phyloP scores from a whole-genome alignment of 139 green algal genomes.

The Chlorella sorokiniana region DNA sequence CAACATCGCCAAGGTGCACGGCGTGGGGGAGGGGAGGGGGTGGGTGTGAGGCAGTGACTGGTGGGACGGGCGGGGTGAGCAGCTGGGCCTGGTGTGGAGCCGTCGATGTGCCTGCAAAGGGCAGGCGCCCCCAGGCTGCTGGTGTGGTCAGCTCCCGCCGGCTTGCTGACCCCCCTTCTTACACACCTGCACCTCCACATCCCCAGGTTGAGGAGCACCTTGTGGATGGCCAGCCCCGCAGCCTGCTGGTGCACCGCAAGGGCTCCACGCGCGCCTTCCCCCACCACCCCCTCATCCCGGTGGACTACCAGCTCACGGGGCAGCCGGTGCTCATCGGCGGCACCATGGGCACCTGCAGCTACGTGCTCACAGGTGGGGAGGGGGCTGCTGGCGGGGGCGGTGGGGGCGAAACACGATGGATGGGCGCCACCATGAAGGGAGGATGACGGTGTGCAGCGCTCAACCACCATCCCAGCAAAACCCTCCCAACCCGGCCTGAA shows the following conservation, averaged over 20 bases:
- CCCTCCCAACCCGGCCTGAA: neutral
- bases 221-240: slow-evolving; percentile 75
- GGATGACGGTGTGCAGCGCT: neutral
- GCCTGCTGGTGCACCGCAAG: slow-evolving; percentile 91
- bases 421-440: neutral
- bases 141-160: neutral
- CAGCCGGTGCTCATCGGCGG: slow-evolving; percentile 91
- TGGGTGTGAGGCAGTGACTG: neutral
- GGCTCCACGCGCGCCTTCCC: slow-evolving; percentile 88
- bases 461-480: neutral
- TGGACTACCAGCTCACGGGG: slow-evolving; percentile 89
- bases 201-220: slow-evolving; percentile 84
- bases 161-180: neutral
- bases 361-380: slow-evolving; percentile 82
- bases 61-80: neutral
- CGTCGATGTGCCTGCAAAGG: no score
- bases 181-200: neutral
- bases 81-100: no score
- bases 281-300: slow-evolving; percentile 88
- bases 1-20: slow-evolving; percentile 87
- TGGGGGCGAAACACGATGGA: neutral
- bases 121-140: no score
- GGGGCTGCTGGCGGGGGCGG: neutral
- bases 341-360: slow-evolving; percentile 91
- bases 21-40: no score